A percentile compares a stretch with the other conserved stretches of the same genome.
These are phyloP conservation scores for Lactifluus subvellereus DNA, from an alignment of 768 basidiomycete species.

Conservation along the genomic window DNA sequence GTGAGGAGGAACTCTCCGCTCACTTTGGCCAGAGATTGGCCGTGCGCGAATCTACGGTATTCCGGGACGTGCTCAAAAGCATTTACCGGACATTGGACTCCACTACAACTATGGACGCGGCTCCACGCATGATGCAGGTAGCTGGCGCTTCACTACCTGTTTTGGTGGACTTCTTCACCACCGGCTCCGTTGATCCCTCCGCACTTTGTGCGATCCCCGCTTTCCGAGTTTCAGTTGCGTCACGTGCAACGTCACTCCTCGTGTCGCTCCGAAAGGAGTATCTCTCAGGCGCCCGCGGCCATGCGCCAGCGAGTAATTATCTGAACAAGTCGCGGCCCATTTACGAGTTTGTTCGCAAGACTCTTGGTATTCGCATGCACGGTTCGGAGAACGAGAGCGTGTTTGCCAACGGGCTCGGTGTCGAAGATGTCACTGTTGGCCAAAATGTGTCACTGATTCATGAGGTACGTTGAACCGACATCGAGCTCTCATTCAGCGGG, in stretches of 20 bases:
- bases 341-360: constrained; percentile 71
- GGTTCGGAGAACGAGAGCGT: constrained; percentile 64
- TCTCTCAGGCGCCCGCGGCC: constrained; percentile 51
- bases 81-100: constrained; percentile 53
- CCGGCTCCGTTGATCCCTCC: constrained; percentile 21
- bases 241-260: constrained; percentile 42
- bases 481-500: not conserved
- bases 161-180: constrained; percentile 55
- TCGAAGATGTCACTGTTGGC: constrained; percentile 64
- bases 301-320: constrained; percentile 59
- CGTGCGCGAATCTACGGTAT: constrained; percentile 32
- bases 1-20: constrained; percentile 43
- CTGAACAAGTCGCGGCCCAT: constrained; percentile 64
- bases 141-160: constrained; percentile 55
- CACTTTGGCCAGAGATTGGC: constrained; percentile 41
- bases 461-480: constrained; percentile 40
- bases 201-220: constrained; percentile 37
- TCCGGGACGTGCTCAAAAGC: constrained; percentile 35
- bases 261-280: constrained; percentile 48
- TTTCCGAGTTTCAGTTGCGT: constrained; percentile 52
- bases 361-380: constrained; percentile 74
- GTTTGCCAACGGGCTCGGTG: constrained; percentile 58
- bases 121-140: constrained; percentile 62
- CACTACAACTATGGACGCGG: constrained; percentile 67
- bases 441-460: constrained; percentile 69